A percentile compares a stretch with the other conserved stretches of the same genome.
phyloP scores from a whole-genome alignment of 2,329 filamentous ascomycete genomes.

The Clathrospora elynae region DNA sequence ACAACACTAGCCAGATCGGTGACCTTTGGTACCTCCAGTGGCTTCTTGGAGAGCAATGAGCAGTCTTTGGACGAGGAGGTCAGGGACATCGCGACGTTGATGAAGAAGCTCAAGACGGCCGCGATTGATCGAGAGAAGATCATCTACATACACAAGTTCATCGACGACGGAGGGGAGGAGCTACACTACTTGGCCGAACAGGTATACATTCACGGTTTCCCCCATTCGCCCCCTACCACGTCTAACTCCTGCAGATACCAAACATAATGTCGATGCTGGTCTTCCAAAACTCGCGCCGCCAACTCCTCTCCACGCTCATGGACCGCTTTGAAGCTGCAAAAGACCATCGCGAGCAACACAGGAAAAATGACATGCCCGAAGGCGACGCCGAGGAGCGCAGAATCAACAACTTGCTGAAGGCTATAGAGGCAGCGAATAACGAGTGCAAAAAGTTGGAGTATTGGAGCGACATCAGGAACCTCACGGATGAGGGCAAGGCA shows the following conservation, averaged over 20 bases:
- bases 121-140: constrained; percentile 92
- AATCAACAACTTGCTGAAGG: constrained; percentile 72
- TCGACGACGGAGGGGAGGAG: constrained; percentile 73
- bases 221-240: not conserved
- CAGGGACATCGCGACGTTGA: constrained; percentile 69
- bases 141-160: constrained; percentile 78
- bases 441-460: constrained; percentile 83
- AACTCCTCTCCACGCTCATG: constrained; percentile 73
- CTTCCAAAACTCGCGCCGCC: constrained; percentile 83
- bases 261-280: constrained; percentile 70
- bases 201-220: constrained; percentile 42
- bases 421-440: constrained; percentile 75
- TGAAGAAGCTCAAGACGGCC: constrained; percentile 69
- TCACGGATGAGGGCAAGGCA: constrained; percentile 47
- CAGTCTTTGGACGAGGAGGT: constrained; percentile 59
- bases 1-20: constrained; percentile 42
- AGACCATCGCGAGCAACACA: constrained; percentile 56
- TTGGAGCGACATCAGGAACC: constrained; percentile 72
- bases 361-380: constrained; percentile 49
- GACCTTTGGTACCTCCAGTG: constrained; percentile 54
- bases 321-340: constrained; percentile 59
- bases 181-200: constrained; percentile 72
- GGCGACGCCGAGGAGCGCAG: constrained; percentile 57
- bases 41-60: constrained; percentile 33
- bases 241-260: constrained; percentile 38